Evolutionary conservation across 129 eudicot species (phyloP).

Genomic region (Flaveria brownii): DNA sequence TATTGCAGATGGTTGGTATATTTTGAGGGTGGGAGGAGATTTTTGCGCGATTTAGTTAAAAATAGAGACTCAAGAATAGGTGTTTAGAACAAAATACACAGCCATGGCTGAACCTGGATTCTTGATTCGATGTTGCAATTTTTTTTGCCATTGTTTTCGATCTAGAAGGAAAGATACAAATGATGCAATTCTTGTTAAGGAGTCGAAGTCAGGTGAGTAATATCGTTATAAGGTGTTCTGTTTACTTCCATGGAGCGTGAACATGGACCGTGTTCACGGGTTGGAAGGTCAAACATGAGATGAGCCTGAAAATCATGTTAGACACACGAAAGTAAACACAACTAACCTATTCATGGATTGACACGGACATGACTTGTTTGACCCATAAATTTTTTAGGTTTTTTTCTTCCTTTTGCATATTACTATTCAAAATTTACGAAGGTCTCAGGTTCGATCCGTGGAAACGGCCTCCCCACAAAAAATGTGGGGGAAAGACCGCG

Average conservation of each 20-base stretch:
- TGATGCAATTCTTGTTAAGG: conserved; percentile 51
- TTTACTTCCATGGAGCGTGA: no score
- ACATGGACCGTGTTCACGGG: no score
- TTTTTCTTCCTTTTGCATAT: no score
- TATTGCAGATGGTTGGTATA: conserved; percentile 46
- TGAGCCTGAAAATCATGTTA: neutral
- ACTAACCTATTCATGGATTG: neutral
- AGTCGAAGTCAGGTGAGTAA: conserved; percentile 60
- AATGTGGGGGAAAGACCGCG: no score
- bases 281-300: neutral
- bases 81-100: conserved; percentile 40
- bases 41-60: conserved; percentile 44
- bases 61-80: conserved; percentile 38
- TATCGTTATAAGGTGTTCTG: neutral
- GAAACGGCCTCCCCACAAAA: no score
- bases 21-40: conserved; percentile 49
- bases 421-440: no score
- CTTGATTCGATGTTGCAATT: conserved; percentile 52
- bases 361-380: neutral
- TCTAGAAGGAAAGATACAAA: conserved; percentile 46
- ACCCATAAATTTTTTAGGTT: no score
- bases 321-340: neutral
- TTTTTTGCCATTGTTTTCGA: conserved; percentile 70
- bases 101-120: conserved; percentile 59
- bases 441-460: no score